phyloP scores from a whole-genome alignment of 805 yeast genomes.

The Lachancea waltii region DNA sequence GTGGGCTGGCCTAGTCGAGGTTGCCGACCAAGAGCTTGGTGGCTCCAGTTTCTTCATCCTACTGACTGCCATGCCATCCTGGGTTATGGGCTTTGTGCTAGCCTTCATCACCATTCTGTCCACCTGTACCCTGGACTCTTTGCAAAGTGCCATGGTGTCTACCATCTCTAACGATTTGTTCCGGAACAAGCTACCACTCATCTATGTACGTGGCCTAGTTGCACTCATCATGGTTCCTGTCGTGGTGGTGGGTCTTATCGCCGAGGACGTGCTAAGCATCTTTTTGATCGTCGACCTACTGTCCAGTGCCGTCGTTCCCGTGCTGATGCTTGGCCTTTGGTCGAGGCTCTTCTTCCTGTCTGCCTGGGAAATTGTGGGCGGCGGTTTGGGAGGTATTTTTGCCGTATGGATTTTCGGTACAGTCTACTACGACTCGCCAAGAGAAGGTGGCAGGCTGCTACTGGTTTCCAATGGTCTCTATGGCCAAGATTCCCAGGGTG shows the following conservation, averaged over 20 bases:
- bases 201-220: conserved; percentile 65
- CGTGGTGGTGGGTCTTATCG: conserved; percentile 76
- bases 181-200: conserved; percentile 65
- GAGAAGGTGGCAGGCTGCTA: conserved; percentile 69
- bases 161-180: conserved; percentile 85
- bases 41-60: conserved; percentile 67
- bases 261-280: conserved; percentile 77
- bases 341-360: conserved; percentile 59
- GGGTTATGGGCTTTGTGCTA: conserved; percentile 80
- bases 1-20: conserved; percentile 67
- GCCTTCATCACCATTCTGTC: conserved; percentile 69
- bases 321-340: conserved; percentile 71
- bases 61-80: conserved; percentile 65
- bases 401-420: conserved; percentile 81
- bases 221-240: conserved; percentile 78
- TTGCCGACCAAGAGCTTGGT: conserved; percentile 44
- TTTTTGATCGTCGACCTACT: conserved; percentile 87
- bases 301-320: conserved; percentile 81
- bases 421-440: conserved; percentile 64
- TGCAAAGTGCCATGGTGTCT: conserved; percentile 84
- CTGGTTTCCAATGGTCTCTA: conserved; percentile 78
- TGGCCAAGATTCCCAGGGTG: conserved; percentile 46
- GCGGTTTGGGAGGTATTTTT: conserved; percentile 77
- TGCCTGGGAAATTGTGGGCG: conserved; percentile 75
- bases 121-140: conserved; percentile 83